Conservation (phyloP, 139 green algal species). For the Chlamydomonas asymmetrica region DNA sequence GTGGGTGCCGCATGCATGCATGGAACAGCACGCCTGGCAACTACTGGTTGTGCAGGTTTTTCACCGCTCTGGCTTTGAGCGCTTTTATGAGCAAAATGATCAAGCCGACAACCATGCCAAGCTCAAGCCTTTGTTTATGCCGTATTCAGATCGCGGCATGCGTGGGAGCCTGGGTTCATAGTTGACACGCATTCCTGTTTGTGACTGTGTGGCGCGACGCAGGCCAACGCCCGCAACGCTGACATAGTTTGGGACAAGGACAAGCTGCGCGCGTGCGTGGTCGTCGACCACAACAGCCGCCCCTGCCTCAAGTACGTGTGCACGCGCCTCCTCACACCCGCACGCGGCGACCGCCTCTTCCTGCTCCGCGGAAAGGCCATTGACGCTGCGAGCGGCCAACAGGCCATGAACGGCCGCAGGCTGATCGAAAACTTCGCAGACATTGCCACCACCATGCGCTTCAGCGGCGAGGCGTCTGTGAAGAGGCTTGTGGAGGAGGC, state of each 20-base stretch:
- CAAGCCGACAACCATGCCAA: not conserved
- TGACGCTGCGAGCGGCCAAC: not conserved
- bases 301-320: not conserved
- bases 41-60: not conserved
- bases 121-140: not conserved
- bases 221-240: not conserved
- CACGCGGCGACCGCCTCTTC: not conserved
- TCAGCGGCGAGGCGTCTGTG: not conserved
- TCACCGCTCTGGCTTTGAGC: not conserved
- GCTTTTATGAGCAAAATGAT: not conserved
- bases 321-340: not conserved
- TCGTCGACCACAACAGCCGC: not conserved
- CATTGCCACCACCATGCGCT: not conserved
- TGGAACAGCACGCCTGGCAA: not conserved
- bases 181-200: not conserved
- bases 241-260: not conserved
- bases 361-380: not conserved
- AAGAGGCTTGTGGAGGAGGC: not conserved
- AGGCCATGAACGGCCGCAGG: not conserved
- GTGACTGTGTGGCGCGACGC: not conserved
- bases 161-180: not conserved
- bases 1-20: too few relatives aligned
- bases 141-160: not conserved
- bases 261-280: not conserved
- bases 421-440: not conserved